phyloP scores from a whole-genome alignment of 1,284 basidiomycete species.

The Ustilago nuda region DNA sequence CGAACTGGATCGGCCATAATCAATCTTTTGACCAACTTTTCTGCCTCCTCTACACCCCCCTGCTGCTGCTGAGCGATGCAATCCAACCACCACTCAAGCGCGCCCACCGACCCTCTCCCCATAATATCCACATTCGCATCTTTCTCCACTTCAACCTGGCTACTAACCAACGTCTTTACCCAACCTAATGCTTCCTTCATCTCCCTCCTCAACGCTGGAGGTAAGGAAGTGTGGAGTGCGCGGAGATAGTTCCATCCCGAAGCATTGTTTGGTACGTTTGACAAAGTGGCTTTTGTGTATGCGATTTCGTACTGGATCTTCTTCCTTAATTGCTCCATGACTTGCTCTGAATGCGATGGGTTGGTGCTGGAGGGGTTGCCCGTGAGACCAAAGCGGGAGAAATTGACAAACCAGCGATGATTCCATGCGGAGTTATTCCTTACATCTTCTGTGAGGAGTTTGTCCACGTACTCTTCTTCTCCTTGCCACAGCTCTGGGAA shows the following conservation, averaged over 20 bases:
- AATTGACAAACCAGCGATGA: constrained; percentile 93
- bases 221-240: constrained; percentile 31
- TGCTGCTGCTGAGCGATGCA: constrained; percentile 10
- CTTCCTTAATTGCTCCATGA: constrained; percentile 34
- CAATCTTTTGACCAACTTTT: constrained; percentile 33
- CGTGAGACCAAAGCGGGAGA: constrained; percentile 67
- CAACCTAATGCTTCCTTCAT: constrained; percentile 7
- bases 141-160: constrained; percentile 24
- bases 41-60: constrained; percentile 16
- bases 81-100: constrained; percentile 64
- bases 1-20: constrained; percentile 52
- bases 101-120: constrained; percentile 35
- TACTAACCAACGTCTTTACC: constrained; percentile 32
- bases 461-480: constrained; percentile 82
- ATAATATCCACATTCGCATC: constrained; percentile 42
- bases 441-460: constrained; percentile 81
- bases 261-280: constrained; percentile 57
- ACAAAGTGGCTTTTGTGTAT: constrained; percentile 43
- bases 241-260: constrained; percentile 65
- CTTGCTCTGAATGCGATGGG: background rate
- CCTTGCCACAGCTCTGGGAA: constrained; percentile 76
- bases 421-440: constrained; percentile 99
- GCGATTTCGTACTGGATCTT: constrained; percentile 35
- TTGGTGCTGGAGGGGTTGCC: background rate
- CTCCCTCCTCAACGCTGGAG: background rate